Evolutionary conservation across 2,329 filamentous ascomycete species (phyloP).

Genomic region (Didymosphaeria variabile): DNA sequence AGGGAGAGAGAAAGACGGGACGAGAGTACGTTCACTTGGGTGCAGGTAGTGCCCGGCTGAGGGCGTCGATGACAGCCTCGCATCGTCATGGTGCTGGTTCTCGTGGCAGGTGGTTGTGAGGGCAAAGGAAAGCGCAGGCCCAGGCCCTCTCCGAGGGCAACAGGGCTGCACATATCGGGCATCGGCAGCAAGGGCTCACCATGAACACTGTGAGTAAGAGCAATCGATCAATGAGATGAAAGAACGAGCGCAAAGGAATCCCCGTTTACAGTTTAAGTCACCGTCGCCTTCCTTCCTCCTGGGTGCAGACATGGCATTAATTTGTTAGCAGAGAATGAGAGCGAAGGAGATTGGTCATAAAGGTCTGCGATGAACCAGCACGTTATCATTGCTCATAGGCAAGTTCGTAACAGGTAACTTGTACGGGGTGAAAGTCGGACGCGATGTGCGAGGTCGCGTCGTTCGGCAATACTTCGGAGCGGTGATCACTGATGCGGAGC

Average conservation of each 20-base stretch:
- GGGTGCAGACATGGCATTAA: neutral
- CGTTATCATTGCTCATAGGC: neutral
- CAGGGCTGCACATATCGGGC: neutral
- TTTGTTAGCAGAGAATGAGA: neutral
- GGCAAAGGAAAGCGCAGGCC: neutral
- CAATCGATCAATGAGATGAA: neutral
- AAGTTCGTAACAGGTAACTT: neutral
- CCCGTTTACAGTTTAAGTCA: neutral
- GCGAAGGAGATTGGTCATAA: neutral
- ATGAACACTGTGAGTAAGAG: neutral
- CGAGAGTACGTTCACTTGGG: neutral
- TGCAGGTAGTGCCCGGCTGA: neutral
- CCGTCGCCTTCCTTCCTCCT: neutral
- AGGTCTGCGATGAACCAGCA: neutral
- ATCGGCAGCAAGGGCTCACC: neutral
- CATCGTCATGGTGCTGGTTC: neutral
- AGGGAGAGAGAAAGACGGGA: conserved; percentile 24
- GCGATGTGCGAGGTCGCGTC: neutral
- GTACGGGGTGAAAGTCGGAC: neutral
- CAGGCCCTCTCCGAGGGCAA: neutral
- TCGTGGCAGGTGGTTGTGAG: neutral
- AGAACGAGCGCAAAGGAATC: neutral
- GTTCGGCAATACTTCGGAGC: neutral
- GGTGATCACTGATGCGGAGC: neutral
- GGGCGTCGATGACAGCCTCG: neutral